Evolutionary conservation across 495 filamentous ascomycete genomes (phyloP).

Genomic region (Penicillium riverlandense): DNA sequence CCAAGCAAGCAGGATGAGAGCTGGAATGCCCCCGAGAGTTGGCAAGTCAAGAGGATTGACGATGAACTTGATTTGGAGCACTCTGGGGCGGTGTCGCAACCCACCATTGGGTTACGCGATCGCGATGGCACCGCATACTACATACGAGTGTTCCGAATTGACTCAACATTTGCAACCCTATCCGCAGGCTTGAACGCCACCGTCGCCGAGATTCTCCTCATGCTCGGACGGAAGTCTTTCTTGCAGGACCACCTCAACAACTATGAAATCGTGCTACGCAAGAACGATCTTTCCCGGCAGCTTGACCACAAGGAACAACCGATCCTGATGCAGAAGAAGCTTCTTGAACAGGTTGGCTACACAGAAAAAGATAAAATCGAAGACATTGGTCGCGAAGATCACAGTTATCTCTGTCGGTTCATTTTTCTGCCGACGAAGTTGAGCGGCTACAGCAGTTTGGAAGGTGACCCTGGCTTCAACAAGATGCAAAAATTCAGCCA

Average conservation of each 20-base stretch:
- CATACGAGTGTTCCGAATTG: constrained; percentile 90
- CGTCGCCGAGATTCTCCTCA: constrained; percentile 72
- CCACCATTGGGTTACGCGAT: constrained; percentile 41
- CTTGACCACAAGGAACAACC: constrained; percentile 73
- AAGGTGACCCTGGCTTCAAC: constrained; percentile 70
- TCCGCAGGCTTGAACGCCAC: constrained; percentile 74
- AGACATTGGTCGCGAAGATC: constrained; percentile 95
- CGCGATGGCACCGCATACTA: constrained; percentile 69
- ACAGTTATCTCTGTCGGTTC: constrained; percentile 93
- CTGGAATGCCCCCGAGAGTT: constrained; percentile 91
- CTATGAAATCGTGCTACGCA: constrained; percentile 91
- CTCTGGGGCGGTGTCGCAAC: constrained; percentile 52
- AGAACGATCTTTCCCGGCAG: constrained; percentile 82
- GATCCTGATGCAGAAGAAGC: constrained; percentile 83
- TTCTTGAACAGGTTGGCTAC: constrained; percentile 90
- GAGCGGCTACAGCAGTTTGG: constrained; percentile 61
- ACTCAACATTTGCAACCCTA: constrained; percentile 89
- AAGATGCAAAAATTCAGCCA: constrained; percentile 86
- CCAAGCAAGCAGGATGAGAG: constrained; percentile 30
- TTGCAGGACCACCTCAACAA: constrained; percentile 83
- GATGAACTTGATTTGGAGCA: constrained; percentile 50
- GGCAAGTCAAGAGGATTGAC: constrained; percentile 72
- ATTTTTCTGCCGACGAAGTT: constrained; percentile 85
- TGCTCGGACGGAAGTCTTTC: constrained; percentile 86
- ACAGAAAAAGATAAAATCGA: constrained; percentile 80